Percentiles rank a stretch among this genome's conserved stretches.
Evolutionary conservation across 1,284 basidiomycete species (phyloP).

Genomic region (Trametes pubescens): DNA sequence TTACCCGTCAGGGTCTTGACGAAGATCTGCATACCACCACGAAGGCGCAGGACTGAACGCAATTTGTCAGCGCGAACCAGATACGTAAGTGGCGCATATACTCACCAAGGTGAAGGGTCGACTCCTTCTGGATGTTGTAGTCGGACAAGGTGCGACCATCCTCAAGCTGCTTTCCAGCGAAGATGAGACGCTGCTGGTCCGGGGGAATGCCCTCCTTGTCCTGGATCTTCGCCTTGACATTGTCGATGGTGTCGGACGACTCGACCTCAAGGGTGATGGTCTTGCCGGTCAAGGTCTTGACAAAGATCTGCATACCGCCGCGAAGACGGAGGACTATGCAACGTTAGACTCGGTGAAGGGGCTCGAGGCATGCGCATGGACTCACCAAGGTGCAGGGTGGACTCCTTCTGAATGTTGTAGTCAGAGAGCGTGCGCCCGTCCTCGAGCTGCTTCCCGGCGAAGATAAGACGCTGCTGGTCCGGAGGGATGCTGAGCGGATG

Average conservation of each 20-base stretch:
- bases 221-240: constrained; percentile 26
- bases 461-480: background rate
- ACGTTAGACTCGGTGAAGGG: too few species aligned
- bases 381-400: constrained; percentile 42
- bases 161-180: background rate
- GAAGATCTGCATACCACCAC: constrained; percentile 42
- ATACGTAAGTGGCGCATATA: background rate
- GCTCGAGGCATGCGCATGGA: too few species aligned
- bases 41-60: constrained; percentile 42
- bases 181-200: background rate
- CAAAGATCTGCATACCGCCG: too few species aligned
- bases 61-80: background rate
- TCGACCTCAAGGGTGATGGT: constrained; percentile 28
- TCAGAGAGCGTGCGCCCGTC: background rate
- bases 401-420: constrained; percentile 43
- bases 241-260: constrained; percentile 28
- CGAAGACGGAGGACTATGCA: too few species aligned
- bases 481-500: too few species aligned
- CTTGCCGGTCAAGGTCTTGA: constrained; percentile 26
- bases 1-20: constrained; percentile 43
- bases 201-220: constrained; percentile 23
- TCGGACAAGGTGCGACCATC: background rate
- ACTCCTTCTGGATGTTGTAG: constrained; percentile 43
- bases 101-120: constrained; percentile 42
- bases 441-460: background rate